Percentiles rank a stretch among this genome's conserved stretches.
Evolutionary conservation across 768 basidiomycete genomes (phyloP).

Genomic region (Psilocybe cyanescens): DNA sequence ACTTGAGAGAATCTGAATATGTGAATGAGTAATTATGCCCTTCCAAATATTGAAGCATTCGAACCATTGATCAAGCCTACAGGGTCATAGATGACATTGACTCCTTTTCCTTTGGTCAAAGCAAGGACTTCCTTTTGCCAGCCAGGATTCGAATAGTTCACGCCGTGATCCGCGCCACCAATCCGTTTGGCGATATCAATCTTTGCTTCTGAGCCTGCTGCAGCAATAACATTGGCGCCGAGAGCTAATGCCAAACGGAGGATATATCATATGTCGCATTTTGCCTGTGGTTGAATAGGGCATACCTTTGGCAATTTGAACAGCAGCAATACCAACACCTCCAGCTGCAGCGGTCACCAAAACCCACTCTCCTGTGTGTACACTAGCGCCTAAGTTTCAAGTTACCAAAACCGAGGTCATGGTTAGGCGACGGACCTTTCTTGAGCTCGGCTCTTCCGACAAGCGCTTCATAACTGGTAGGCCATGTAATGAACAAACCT

Average conservation of each 20-base stretch:
- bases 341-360: slow-evolving; percentile 96
- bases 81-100: slow-evolving; percentile 86
- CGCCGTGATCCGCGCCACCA: slow-evolving; percentile 82
- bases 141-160: slow-evolving; percentile 76
- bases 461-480: slow-evolving; percentile 91
- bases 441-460: slow-evolving; percentile 84
- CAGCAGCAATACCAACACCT: slow-evolving; percentile 90
- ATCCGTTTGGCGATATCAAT: slow-evolving; percentile 73
- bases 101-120: slow-evolving; percentile 85
- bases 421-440: slow-evolving; percentile 46
- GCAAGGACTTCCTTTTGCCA: slow-evolving; percentile 93
- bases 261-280: background rate
- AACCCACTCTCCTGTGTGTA: slow-evolving; percentile 77
- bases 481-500: slow-evolving; percentile 89
- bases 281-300: background rate
- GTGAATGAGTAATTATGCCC: background rate
- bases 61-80: slow-evolving; percentile 77
- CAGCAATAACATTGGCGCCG: slow-evolving; percentile 94
- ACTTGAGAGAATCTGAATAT: slow-evolving; percentile 77
- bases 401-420: slow-evolving; percentile 9
- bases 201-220: slow-evolving; percentile 81
- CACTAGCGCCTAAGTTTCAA: background rate
- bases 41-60: slow-evolving; percentile 7
- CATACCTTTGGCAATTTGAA: slow-evolving; percentile 90
- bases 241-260: slow-evolving; percentile 51